Percentiles rank a stretch among this genome's conserved stretches.
These are phyloP conservation scores for Puya raimondii DNA, from an alignment of 176 grass and related monocot genomes.

Conservation along the genomic window DNA sequence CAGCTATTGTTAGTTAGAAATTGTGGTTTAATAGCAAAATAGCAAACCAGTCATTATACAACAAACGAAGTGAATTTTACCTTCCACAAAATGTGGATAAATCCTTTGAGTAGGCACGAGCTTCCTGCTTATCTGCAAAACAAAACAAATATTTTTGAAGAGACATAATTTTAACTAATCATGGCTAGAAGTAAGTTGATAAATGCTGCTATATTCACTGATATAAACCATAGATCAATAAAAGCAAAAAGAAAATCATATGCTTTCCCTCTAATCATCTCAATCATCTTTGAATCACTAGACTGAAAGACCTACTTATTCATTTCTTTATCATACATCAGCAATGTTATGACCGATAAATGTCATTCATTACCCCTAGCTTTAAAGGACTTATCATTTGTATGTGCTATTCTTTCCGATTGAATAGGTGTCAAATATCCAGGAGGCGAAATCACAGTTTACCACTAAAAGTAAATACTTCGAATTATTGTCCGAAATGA, in stretches of 20 bases:
- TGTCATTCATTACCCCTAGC: too few relatives aligned
- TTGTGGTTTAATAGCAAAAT: background rate
- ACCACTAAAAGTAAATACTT: background rate
- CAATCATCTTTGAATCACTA: too few relatives aligned
- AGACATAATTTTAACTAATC: background rate
- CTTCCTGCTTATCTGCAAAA: slow-evolving; percentile 78
- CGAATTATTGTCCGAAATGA: background rate
- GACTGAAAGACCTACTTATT: too few relatives aligned
- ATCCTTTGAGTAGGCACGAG: slow-evolving; percentile 73
- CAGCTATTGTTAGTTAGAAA: background rate
- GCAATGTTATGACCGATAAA: too few relatives aligned
- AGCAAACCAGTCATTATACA: background rate
- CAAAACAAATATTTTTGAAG: slow-evolving; percentile 2
- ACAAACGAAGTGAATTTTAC: slow-evolving; percentile 24
- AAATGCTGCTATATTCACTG: too few relatives aligned
- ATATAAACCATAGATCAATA: too few relatives aligned
- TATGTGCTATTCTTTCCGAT: too few relatives aligned
- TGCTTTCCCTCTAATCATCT: too few relatives aligned
- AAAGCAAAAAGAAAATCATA: background rate
- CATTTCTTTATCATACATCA: too few relatives aligned
- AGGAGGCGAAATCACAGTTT: background rate
- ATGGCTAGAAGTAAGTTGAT: too few relatives aligned
- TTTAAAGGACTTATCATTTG: too few relatives aligned
- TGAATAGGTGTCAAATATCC: too few relatives aligned
- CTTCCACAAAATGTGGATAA: slow-evolving; percentile 89